A percentile compares a stretch with the other conserved stretches of the same genome.
phyloP scores from a whole-genome alignment of 306 rosid genomes.

The Quercus parvula region DNA sequence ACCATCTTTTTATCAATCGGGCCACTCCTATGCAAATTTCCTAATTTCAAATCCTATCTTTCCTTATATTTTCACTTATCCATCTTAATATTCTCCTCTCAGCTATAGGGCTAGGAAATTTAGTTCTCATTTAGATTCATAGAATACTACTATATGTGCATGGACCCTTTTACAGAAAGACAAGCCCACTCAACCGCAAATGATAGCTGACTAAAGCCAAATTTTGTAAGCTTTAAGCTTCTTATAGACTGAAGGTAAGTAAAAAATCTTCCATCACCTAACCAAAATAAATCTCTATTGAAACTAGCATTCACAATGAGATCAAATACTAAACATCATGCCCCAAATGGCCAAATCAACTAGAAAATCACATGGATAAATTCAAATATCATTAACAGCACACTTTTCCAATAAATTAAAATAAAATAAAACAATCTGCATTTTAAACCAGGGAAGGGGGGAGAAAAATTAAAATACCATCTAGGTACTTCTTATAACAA shows the following conservation, averaged over 20 bases:
- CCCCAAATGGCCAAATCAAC: not conserved
- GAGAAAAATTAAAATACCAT: not conserved
- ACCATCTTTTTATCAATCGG: too few relatives aligned
- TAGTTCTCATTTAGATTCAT: not conserved
- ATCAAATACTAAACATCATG: not conserved
- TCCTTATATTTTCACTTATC: too few relatives aligned
- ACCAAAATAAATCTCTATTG: not conserved
- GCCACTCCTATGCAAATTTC: too few relatives aligned
- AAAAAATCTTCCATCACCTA: too few relatives aligned
- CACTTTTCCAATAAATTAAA: not conserved
- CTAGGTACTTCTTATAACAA: not conserved
- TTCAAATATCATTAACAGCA: not conserved
- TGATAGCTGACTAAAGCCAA: not conserved
- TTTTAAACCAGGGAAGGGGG: not conserved
- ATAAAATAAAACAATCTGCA: not conserved
- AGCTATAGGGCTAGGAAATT: not conserved
- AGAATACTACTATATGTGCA: too few relatives aligned
- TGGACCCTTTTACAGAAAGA: too few relatives aligned
- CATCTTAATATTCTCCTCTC: too few relatives aligned
- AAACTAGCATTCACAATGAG: not conserved
- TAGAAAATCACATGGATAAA: not conserved
- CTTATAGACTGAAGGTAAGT: too few relatives aligned
- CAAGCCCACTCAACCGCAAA: too few relatives aligned
- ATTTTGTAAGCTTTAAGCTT: not conserved
- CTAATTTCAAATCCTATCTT: too few relatives aligned